Conservation (phyloP, 495 filamentous ascomycete genomes). For the Pseudevernia furfuracea region DNA sequence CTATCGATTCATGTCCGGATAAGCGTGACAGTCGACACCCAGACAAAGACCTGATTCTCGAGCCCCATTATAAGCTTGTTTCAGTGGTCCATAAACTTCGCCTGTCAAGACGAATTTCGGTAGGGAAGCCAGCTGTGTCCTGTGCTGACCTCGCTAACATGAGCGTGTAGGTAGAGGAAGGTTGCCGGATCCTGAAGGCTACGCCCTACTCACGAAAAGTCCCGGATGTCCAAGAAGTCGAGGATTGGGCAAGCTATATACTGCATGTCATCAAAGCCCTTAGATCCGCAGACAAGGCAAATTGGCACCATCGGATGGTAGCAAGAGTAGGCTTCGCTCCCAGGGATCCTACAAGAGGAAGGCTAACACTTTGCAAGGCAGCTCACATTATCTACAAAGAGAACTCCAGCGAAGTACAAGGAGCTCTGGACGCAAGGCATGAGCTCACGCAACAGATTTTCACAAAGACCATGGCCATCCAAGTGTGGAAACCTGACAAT, state of each 20-base stretch:
- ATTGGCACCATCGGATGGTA: slow-evolving; percentile 96
- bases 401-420: slow-evolving; percentile 35
- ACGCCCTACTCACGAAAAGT: slow-evolving; percentile 51
- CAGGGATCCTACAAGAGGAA: neutral
- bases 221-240: slow-evolving; percentile 41
- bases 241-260: slow-evolving; percentile 69
- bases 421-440: slow-evolving; percentile 57
- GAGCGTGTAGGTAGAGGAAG: slow-evolving; percentile 38
- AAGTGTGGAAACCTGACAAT: slow-evolving; percentile 92
- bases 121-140: slow-evolving; percentile 27
- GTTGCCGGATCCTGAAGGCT: slow-evolving; percentile 45
- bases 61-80: slow-evolving; percentile 93
- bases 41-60: slow-evolving; percentile 72
- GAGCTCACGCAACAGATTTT: slow-evolving; percentile 83
- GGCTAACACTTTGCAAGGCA: slow-evolving; percentile 34
- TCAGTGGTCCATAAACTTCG: slow-evolving; percentile 83
- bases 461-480: slow-evolving; percentile 87
- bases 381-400: slow-evolving; percentile 69
- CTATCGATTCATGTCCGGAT: slow-evolving; percentile 73
- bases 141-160: slow-evolving; percentile 2
- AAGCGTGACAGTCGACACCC: slow-evolving; percentile 57
- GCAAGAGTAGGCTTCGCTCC: slow-evolving; percentile 44
- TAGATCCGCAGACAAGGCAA: slow-evolving; percentile 79
- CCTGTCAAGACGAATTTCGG: slow-evolving; percentile 29
- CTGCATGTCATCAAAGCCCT: slow-evolving; percentile 65